phyloP scores from a whole-genome alignment of 2,329 filamentous ascomycete genomes.

The Mycosphaerella arachidis region DNA sequence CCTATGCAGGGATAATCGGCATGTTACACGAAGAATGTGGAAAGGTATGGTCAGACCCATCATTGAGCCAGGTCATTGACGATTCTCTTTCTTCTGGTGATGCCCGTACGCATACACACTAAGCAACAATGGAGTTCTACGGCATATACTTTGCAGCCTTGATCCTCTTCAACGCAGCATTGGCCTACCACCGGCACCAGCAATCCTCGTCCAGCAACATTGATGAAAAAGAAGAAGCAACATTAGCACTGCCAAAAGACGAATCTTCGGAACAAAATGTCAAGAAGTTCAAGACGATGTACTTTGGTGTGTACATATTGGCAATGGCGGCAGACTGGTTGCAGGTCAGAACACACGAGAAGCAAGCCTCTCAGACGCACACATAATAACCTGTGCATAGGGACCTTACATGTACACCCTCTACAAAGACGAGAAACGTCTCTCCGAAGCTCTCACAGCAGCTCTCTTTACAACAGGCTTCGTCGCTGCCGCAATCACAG shows the following conservation, averaged over 20 bases:
- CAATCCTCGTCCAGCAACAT: not conserved
- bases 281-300: conserved; percentile 38
- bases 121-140: conserved; percentile 22
- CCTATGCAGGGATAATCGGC: not conserved
- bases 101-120: not conserved
- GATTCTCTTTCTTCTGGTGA: not conserved
- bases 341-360: conserved; percentile 33
- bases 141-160: conserved; percentile 21
- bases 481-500: conserved; percentile 47
- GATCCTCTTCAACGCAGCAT: conserved; percentile 18
- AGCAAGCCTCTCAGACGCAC: not conserved
- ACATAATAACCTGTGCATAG: conserved; percentile 16
- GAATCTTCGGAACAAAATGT: conserved; percentile 21
- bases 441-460: conserved; percentile 45
- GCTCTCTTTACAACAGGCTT: conserved; percentile 47
- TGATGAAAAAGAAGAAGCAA: not conserved
- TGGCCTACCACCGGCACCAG: conserved; percentile 17
- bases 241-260: not conserved
- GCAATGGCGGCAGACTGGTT: conserved; percentile 47
- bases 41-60: not conserved
- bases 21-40: conserved; percentile 1
- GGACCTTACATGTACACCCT: conserved; percentile 51
- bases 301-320: conserved; percentile 43
- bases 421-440: conserved; percentile 49
- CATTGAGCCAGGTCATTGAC: not conserved